These are phyloP conservation scores for Acanthamoeba royreba DNA, from an alignment of 208 protist genomes.

Conservation along the genomic window DNA sequence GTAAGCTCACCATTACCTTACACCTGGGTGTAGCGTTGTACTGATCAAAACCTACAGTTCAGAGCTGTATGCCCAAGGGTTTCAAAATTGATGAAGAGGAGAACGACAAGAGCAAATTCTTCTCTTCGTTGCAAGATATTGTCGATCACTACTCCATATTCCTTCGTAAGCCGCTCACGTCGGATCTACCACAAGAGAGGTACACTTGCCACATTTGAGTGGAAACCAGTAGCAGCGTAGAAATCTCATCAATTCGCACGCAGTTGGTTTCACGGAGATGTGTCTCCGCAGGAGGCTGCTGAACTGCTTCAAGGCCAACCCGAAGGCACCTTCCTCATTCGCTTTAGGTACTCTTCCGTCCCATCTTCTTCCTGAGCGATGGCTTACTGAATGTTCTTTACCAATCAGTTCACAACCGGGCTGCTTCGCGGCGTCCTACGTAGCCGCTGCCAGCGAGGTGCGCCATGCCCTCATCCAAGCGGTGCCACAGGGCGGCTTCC, in stretches of 20 bases:
- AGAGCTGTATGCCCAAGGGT: conserved; percentile 8
- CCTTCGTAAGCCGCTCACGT: neutral
- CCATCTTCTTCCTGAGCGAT: neutral
- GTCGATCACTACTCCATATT: conserved; percentile 28
- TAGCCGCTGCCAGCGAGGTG: neutral
- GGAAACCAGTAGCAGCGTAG: no score
- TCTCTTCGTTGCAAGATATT: neutral
- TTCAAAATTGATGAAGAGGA: conserved; percentile 48
- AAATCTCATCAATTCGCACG: no score
- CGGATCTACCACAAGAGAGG: conserved; percentile 28
- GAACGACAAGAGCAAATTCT: neutral
- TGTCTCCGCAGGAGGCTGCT: neutral
- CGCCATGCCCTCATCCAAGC: conserved; percentile 28
- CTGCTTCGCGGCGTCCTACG: conserved; percentile 31
- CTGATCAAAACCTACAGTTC: neutral
- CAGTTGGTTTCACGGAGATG: conserved; percentile 38
- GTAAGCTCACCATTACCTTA: no score
- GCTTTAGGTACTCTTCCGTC: neutral
- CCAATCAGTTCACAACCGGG: neutral
- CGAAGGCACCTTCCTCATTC: conserved; percentile 35
- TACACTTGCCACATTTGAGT: no score
- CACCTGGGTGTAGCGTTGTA: no score
- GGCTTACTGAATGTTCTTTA: no score
- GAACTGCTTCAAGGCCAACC: neutral
- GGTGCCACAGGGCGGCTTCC: neutral